These are phyloP conservation scores for Alternaria ethzedia DNA, from an alignment of 2,329 filamentous ascomycete species.

Conservation along the genomic window DNA sequence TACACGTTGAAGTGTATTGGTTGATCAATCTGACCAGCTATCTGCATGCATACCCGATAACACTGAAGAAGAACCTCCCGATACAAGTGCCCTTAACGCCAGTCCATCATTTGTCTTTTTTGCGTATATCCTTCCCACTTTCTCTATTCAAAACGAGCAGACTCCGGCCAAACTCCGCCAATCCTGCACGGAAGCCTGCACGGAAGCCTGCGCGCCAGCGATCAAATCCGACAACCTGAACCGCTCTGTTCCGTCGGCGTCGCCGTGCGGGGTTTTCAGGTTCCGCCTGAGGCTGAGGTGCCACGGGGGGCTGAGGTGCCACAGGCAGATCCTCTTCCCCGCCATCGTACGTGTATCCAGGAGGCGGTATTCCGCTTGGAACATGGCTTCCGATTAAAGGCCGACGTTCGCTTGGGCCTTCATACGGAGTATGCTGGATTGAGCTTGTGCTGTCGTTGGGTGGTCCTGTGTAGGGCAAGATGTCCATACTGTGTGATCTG, in stretches of 20 bases:
- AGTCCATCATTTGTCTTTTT: background rate
- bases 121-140: background rate
- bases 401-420: background rate
- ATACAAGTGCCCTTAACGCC: background rate
- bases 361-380: background rate
- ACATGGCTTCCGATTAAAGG: background rate
- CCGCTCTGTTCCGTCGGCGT: background rate
- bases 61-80: background rate
- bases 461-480: background rate
- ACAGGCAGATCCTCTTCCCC: background rate
- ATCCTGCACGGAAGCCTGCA: background rate
- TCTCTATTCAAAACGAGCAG: background rate
- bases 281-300: background rate
- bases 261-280: background rate
- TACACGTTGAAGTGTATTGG: background rate
- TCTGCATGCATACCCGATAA: background rate
- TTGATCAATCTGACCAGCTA: background rate
- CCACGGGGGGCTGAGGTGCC: background rate
- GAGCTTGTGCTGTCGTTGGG: background rate
- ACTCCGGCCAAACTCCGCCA: background rate
- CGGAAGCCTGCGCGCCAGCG: background rate
- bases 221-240: background rate
- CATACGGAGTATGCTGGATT: background rate
- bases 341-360: background rate
- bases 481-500: background rate